These are phyloP conservation scores for Globisporangium nagaii DNA, from an alignment of 352 stramenopile genomes.

Conservation along the genomic window DNA sequence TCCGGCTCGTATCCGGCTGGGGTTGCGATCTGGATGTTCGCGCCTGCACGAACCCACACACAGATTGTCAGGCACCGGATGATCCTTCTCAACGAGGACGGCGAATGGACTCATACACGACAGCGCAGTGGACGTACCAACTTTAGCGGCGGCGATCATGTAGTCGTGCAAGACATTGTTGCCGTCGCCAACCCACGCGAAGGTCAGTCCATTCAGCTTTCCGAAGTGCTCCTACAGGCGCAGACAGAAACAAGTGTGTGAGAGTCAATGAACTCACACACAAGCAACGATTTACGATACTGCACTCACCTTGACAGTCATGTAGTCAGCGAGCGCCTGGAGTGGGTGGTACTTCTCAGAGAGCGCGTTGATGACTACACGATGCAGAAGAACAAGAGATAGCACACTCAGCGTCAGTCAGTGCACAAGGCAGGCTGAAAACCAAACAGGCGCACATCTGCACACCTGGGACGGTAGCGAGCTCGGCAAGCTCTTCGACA, in stretches of 20 bases:
- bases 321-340: conserved; percentile 96
- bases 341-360: conserved; percentile 97
- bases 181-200: conserved; percentile 97
- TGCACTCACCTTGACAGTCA: conserved; percentile 89
- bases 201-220: conserved; percentile 84
- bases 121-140: conserved; percentile 53
- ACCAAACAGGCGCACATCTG: background rate
- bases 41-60: conserved; percentile 17
- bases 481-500: conserved; percentile 83
- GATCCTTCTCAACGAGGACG: background rate
- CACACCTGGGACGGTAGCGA: conserved; percentile 84
- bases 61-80: background rate
- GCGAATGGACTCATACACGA: background rate
- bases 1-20: conserved; percentile 92
- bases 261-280: no score
- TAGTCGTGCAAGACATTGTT: conserved; percentile 98
- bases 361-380: conserved; percentile 96
- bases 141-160: conserved; percentile 91
- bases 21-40: conserved; percentile 94
- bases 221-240: conserved; percentile 75
- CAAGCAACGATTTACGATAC: background rate
- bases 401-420: no score
- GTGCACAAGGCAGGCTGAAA: no score
- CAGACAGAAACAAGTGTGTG: background rate
- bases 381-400: background rate